Evolutionary conservation across 805 yeast species (phyloP).

Genomic region (Isabelozyma heimii): DNA sequence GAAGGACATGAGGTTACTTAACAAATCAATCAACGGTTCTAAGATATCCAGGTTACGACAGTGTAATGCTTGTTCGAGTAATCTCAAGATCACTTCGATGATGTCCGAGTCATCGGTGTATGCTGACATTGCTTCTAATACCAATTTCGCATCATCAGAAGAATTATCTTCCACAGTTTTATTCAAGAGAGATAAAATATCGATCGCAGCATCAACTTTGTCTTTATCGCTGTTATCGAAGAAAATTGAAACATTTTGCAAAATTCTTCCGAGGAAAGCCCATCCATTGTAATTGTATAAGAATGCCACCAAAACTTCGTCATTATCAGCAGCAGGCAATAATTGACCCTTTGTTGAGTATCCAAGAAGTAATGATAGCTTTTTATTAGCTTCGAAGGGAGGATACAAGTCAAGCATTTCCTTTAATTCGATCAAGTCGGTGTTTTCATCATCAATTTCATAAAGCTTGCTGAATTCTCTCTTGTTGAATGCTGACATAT

Average conservation of each 20-base stretch:
- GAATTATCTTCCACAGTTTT: conserved; percentile 42
- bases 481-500: conserved; percentile 47
- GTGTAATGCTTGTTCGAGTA: conserved; percentile 68
- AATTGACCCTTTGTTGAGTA: conserved; percentile 68
- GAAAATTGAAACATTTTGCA: conserved; percentile 57
- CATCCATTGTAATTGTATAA: conserved; percentile 79
- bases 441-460: conserved; percentile 49
- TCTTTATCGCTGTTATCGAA: conserved; percentile 37
- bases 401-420: conserved; percentile 51
- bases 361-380: conserved; percentile 42
- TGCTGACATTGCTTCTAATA: conserved; percentile 41
- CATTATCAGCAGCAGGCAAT: conserved; percentile 45
- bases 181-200: conserved; percentile 51
- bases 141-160: conserved; percentile 18
- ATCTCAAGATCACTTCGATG: conserved; percentile 56
- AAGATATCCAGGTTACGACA: conserved; percentile 48
- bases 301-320: conserved; percentile 56
- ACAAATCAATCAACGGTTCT: conserved; percentile 45
- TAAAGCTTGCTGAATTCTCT: conserved; percentile 38
- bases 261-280: conserved; percentile 75
- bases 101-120: conserved; percentile 58
- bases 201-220: conserved; percentile 38
- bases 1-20: conserved; percentile 45
- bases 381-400: conserved; percentile 51
- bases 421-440: conserved; percentile 52